Evolutionary conservation across 1,139 yeast species (phyloP), one percentile per base, ranked within the genome.

Genomic region (Arxiozyma heterogenica): DNA sequence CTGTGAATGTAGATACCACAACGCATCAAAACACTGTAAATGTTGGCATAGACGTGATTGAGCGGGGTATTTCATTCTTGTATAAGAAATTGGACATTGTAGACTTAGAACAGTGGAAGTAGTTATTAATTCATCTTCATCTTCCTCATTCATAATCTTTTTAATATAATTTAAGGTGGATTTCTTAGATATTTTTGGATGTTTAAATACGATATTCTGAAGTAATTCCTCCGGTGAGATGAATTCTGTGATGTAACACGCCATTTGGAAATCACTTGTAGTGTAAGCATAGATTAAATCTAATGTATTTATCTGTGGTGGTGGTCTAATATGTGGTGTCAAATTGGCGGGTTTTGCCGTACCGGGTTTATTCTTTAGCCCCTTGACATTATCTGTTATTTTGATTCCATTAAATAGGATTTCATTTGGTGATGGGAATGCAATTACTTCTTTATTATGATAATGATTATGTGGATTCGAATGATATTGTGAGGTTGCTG

Each of bases 271-370:
- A 42, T 75, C 73, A 1, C 65, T 69, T 17, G 71, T 68, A 0
- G 79, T 70, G 50, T 76, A 78, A 0, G 80, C 78, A 61, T 82
- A 83, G 1, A 75, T 71, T 48, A 83, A 60, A 44, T 74, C 75
- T 18, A 82, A 59, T 1, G 64, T 59, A 59, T 82, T 83, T 0
- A 57, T 41, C 3, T 56, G 57, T 0, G 71, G 68, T 2, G 69
- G 49, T 8, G 50, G 55, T 22, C 67, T 65, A 7, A 79, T 39
- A 53, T 69, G 67, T 1, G 72, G 69, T 0, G 87, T 81, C 47
- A 51, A 62, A 65, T 86, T 82, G 1, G 85, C 85, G 0, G 93
- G 91, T 65, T 77, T 75, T 1, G 84, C 81, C 0, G 89, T 79
- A 0, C 87, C 87, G 0, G 76, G 75, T 56, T 75, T 78, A 50